Conservation (phyloP, 345 rosid species). For the Angophora floribunda region DNA sequence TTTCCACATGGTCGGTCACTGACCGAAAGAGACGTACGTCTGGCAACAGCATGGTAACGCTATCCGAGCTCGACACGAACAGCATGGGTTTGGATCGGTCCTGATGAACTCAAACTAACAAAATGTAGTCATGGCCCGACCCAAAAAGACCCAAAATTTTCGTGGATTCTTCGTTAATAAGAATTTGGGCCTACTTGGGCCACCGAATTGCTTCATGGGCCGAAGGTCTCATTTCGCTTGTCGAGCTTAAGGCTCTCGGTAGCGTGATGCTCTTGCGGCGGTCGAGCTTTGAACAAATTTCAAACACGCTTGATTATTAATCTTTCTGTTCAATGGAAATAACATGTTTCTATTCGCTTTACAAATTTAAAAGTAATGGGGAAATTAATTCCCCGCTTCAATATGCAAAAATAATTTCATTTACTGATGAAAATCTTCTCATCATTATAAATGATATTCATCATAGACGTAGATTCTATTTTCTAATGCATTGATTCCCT, state of each 20-base stretch:
- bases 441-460: not conserved
- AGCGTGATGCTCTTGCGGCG: not conserved
- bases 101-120: not conserved
- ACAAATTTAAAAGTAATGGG: not conserved
- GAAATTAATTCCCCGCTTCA: not conserved
- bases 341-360: not conserved
- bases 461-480: not conserved
- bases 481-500: not conserved
- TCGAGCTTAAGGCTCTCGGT: not conserved
- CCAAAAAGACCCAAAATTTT: not conserved
- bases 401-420: not conserved
- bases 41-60: not conserved
- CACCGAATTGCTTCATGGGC: not conserved
- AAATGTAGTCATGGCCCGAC: not conserved
- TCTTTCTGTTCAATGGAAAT: not conserved
- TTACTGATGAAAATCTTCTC: not conserved
- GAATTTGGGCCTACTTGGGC: not conserved
- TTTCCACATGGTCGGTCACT: not conserved
- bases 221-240: not conserved
- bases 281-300: not conserved
- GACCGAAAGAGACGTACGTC: not conserved
- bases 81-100: not conserved
- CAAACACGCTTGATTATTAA: not conserved
- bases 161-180: not conserved
- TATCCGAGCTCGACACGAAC: not conserved